A percentile compares a stretch with the other conserved stretches of the same genome.
Conservation (phyloP, 2,329 filamentous ascomycete species). For the Penicillium sp. region DNA sequence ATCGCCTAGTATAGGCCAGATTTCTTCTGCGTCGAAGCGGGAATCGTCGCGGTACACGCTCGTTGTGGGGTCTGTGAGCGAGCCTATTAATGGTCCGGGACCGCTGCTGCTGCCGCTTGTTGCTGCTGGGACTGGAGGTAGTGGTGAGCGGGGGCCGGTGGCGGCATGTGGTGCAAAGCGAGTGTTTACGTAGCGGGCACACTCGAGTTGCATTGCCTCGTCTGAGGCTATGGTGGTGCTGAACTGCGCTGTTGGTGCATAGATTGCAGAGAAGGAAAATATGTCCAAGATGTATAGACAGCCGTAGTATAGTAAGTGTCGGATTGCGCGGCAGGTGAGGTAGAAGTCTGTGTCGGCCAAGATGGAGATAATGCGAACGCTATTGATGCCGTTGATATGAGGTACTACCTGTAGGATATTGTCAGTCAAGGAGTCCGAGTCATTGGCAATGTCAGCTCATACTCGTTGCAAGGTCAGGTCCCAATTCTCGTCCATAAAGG, state of each 20-base stretch:
- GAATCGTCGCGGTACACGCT: constrained; percentile 19
- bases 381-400: constrained; percentile 85
- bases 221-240: constrained; percentile 70
- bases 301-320: constrained; percentile 89
- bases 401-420: constrained; percentile 59
- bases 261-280: constrained; percentile 90
- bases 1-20: constrained; percentile 43
- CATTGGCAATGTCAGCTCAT: constrained; percentile 12
- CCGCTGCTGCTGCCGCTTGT: constrained; percentile 16
- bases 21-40: constrained; percentile 33
- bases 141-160: constrained; percentile 26
- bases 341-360: constrained; percentile 81
- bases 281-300: constrained; percentile 87
- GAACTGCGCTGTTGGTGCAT: constrained; percentile 75
- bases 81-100: constrained; percentile 14
- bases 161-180: constrained; percentile 38
- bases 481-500: constrained; percentile 53
- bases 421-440: not conserved
- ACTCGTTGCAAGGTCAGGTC: constrained; percentile 51
- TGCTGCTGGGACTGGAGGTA: constrained; percentile 13
- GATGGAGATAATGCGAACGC: constrained; percentile 79
- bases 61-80: constrained; percentile 20
- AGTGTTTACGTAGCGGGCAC: constrained; percentile 72
- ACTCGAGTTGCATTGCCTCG: constrained; percentile 76
- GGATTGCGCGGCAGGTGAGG: constrained; percentile 78